phyloP scores from a whole-genome alignment of 805 yeast genomes.

The Lipomyces mesembrius region DNA sequence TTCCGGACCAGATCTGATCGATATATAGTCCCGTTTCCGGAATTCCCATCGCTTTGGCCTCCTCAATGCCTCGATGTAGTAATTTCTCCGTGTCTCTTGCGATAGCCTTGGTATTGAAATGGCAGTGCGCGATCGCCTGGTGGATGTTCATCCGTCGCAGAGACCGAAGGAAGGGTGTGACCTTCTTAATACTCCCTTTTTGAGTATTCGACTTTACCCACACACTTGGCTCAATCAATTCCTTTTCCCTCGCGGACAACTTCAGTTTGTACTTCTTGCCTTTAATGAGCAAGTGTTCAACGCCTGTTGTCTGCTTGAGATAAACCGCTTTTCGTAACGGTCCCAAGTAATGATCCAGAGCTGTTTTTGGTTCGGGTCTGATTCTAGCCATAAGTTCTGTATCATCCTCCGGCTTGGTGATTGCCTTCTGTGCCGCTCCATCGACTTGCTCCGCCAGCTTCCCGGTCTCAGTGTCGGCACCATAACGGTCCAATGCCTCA shows the following conservation, averaged over 20 bases:
- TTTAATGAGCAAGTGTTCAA: constrained; percentile 23
- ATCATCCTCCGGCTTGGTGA: constrained; percentile 27
- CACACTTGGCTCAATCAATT: constrained; percentile 85
- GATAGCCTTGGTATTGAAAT: constrained; percentile 79
- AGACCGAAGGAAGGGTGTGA: constrained; percentile 76
- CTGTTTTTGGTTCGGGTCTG: constrained; percentile 25
- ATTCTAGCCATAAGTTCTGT: constrained; percentile 23
- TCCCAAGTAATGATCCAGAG: constrained; percentile 24
- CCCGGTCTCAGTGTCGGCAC: background rate
- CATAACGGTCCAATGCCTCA: constrained; percentile 14
- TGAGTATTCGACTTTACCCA: constrained; percentile 79
- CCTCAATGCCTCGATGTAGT: constrained; percentile 70
- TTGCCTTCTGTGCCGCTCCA: constrained; percentile 6
- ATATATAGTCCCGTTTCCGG: constrained; percentile 68
- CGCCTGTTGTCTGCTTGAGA: constrained; percentile 26
- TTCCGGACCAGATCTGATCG: constrained; percentile 86
- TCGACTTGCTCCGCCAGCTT: constrained; percentile 1
- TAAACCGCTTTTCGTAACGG: constrained; percentile 34
- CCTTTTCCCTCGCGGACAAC: constrained; percentile 68
- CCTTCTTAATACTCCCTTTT: constrained; percentile 87
- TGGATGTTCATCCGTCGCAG: constrained; percentile 71
- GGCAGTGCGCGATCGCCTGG: constrained; percentile 88
- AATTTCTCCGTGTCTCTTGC: constrained; percentile 78
- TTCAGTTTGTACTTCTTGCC: constrained; percentile 60
- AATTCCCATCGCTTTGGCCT: constrained; percentile 64